Evolutionary conservation across 2,329 filamentous ascomycete genomes (phyloP).

Genomic region (Pleoardoris graminearum): DNA sequence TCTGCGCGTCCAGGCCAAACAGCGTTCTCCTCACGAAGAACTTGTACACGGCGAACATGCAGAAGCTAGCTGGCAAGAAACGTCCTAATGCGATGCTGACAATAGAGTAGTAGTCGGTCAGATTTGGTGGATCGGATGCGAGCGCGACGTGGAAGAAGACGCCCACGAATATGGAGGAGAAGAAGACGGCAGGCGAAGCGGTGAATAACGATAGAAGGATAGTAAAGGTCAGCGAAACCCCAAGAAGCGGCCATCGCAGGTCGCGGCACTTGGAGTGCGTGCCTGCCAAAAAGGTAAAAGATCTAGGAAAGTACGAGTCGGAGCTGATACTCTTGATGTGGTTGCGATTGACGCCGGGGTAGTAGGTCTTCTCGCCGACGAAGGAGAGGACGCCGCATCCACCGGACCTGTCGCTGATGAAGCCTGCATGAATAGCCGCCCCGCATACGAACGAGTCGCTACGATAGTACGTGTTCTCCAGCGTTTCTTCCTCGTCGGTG

Average conservation of each 20-base stretch:
- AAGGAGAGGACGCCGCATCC: slow-evolving; percentile 82
- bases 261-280: slow-evolving; percentile 73
- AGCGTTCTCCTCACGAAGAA: slow-evolving; percentile 78
- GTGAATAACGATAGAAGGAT: slow-evolving; percentile 79
- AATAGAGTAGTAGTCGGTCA: slow-evolving; percentile 68
- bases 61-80: slow-evolving; percentile 84
- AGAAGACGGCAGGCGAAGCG: slow-evolving; percentile 76
- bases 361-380: slow-evolving; percentile 68
- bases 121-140: slow-evolving; percentile 80
- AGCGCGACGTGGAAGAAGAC: slow-evolving; percentile 90
- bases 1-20: slow-evolving; percentile 72
- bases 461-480: slow-evolving; percentile 68
- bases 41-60: slow-evolving; percentile 83
- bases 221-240: slow-evolving; percentile 79
- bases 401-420: slow-evolving; percentile 70
- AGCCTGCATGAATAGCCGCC: slow-evolving; percentile 80
- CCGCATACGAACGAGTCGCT: slow-evolving; percentile 88
- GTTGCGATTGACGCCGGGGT: slow-evolving; percentile 65
- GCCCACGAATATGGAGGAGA: slow-evolving; percentile 78
- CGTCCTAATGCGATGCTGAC: slow-evolving; percentile 79
- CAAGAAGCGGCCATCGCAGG: slow-evolving; percentile 80
- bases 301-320: slow-evolving; percentile 84
- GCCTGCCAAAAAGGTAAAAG: slow-evolving; percentile 73
- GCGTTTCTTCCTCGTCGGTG: slow-evolving; percentile 42
- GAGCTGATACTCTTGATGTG: slow-evolving; percentile 79